Evolutionary conservation across 495 filamentous ascomycete genomes (phyloP).

Genomic region (Penicillium canariense): DNA sequence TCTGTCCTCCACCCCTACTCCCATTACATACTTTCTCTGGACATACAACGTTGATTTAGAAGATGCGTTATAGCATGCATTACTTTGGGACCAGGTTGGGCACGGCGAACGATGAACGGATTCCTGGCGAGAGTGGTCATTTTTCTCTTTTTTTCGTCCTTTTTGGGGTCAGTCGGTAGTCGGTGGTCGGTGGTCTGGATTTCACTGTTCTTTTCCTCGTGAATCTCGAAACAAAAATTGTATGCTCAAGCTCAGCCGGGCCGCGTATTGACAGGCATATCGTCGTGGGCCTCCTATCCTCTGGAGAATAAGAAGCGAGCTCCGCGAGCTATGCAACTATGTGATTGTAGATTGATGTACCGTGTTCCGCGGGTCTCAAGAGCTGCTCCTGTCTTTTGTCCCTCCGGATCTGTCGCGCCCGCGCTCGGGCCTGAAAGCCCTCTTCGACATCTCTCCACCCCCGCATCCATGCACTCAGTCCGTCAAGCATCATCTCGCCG

Average conservation of each 20-base stretch:
- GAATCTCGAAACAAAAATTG: slow-evolving; percentile 7
- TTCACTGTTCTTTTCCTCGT: slow-evolving; percentile 7
- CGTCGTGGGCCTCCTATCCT: not conserved
- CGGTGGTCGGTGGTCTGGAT: slow-evolving; percentile 10
- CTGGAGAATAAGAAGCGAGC: too few relatives aligned
- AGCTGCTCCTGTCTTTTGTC: slow-evolving; percentile 23
- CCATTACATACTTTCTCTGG: slow-evolving; percentile 22
- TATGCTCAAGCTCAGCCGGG: slow-evolving; percentile 5
- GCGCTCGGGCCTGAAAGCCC: slow-evolving; percentile 30
- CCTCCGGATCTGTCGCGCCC: slow-evolving; percentile 21
- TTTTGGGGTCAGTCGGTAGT: slow-evolving; percentile 4
- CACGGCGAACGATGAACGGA: slow-evolving; percentile 30
- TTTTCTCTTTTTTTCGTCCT: slow-evolving; percentile 15
- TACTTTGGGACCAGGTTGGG: slow-evolving; percentile 27
- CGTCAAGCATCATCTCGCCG: slow-evolving; percentile 33
- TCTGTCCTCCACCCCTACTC: not conserved
- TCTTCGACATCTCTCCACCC: slow-evolving; percentile 43
- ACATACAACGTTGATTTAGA: slow-evolving; percentile 39
- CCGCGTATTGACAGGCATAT: not conserved
- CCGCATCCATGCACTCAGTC: slow-evolving; percentile 41
- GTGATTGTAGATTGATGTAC: not conserved
- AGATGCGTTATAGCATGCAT: slow-evolving; percentile 38
- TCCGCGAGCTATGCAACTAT: not conserved
- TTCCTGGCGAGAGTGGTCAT: slow-evolving; percentile 29
- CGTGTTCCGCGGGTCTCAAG: not conserved